Evolutionary conservation across 805 yeast genomes (phyloP).

Genomic region (Schwanniomyces pseudopolymorphus): DNA sequence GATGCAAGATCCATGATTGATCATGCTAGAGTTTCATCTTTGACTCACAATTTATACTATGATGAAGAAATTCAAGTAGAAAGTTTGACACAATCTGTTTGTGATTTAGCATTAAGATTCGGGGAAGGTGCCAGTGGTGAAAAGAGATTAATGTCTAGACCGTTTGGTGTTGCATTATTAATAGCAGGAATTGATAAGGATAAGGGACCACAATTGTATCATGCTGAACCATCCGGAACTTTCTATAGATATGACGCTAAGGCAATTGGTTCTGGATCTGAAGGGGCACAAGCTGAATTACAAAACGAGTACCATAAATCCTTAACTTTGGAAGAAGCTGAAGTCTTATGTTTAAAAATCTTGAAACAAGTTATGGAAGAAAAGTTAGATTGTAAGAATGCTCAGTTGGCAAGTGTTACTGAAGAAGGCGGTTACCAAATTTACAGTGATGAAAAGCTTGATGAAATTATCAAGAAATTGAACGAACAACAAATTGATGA

Average conservation of each 20-base stretch:
- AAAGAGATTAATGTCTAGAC: constrained; percentile 93
- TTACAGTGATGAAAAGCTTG: constrained; percentile 80
- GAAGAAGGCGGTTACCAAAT: constrained; percentile 81
- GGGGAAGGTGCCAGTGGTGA: constrained; percentile 98
- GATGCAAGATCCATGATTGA: constrained; percentile 99
- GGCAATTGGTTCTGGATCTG: constrained; percentile 98
- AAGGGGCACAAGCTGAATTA: constrained; percentile 97
- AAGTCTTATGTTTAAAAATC: constrained; percentile 80
- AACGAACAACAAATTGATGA: constrained; percentile 63
- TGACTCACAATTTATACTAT: constrained; percentile 85
- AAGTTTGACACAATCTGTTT: constrained; percentile 91
- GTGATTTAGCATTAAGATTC: constrained; percentile 93
- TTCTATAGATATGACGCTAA: constrained; percentile 97
- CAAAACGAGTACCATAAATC: constrained; percentile 96
- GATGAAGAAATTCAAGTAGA: constrained; percentile 93
- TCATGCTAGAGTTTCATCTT: constrained; percentile 89
- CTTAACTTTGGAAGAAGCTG: constrained; percentile 89
- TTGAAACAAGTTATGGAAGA: constrained; percentile 99
- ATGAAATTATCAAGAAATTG: constrained; percentile 72
- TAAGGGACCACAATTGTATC: constrained; percentile 93
- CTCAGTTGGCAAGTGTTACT: constrained; percentile 93
- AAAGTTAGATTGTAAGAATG: constrained; percentile 90
- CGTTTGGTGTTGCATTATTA: constrained; percentile 96
- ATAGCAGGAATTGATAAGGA: constrained; percentile 93
- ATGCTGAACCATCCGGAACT: constrained; percentile 99